Evolutionary conservation across 2,329 filamentous ascomycete genomes (phyloP), one percentile per base, ranked within the genome.

Genomic region (Didymella segeticola): DNA sequence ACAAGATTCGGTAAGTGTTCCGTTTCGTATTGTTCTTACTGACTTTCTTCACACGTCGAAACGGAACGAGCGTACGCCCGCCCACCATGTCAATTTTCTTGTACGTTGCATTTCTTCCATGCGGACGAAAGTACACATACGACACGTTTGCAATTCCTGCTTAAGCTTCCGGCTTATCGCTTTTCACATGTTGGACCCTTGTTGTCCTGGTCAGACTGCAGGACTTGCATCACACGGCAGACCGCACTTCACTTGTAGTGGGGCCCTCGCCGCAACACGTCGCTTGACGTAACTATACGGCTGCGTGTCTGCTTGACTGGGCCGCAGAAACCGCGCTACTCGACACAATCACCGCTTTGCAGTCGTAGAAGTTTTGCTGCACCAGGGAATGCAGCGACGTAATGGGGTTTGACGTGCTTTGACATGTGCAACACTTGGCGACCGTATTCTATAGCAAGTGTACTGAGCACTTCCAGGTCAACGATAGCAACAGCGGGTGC

Each of bases 241-340:
- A 47, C 43, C 38, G 42, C 48, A 49, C 49, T 56, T 53, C 54
- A 61, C 48, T 47, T n/a, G 47, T 27, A 51, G 63, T 65, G 57
- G 62, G 59, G 48, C 59, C 26, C 42, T 41, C 66, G 69, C 63
- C 69, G 52, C 49, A 49, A 54, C 58, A 54, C 29, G 29, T 34
- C 60, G 60, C 63, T 66, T 71, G 67, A 71, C 68, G 68, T 71
- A 66, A 67, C 56, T 43, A 51, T 62, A 67, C 65, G 62, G 59
- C 57, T 42, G 47, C 37, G 34, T 56, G 43, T 43, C 14, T 22
- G 22, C 23, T 38, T 39, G 25, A 31, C 25, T 29, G 23, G 39
- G 30, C 11, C 46, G 27, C 7, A n/a, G 6, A 45, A 20, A 14
- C 26, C n/a, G 23, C 15, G 17, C 31, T 54, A 23, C 29, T 11